Evolutionary conservation across 1,139 yeast species (phyloP).

Genomic region (Trichomonascaceae sp.): DNA sequence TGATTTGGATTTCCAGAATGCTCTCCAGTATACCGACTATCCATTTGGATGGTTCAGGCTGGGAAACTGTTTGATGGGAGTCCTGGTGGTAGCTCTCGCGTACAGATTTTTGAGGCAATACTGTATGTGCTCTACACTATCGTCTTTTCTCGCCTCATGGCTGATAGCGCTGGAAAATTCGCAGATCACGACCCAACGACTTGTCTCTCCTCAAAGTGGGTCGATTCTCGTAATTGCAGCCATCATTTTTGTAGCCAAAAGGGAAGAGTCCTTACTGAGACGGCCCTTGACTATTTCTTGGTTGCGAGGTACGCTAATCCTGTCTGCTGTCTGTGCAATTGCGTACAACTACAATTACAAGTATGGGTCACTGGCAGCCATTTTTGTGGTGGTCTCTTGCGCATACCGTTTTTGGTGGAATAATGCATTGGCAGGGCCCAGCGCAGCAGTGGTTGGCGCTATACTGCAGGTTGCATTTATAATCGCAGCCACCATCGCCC

Average conservation of each 20-base stretch:
- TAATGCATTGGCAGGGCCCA: no score
- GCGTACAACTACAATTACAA: constrained; percentile 29
- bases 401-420: constrained; percentile 37
- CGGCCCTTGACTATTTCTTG: constrained; percentile 28
- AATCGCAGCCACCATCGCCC: constrained; percentile 34
- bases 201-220: neutral
- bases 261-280: neutral
- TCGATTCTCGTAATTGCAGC: constrained; percentile 1
- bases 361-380: constrained; percentile 35
- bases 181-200: constrained; percentile 24
- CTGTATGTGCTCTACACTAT: constrained; percentile 29
- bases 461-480: constrained; percentile 28
- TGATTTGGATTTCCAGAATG: constrained; percentile 17
- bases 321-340: constrained; percentile 40
- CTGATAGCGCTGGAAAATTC: constrained; percentile 43
- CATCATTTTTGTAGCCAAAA: neutral
- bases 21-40: constrained; percentile 23
- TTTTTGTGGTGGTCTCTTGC: constrained; percentile 37
- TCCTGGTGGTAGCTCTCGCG: constrained; percentile 32
- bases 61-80: constrained; percentile 41
- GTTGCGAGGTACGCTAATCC: constrained; percentile 35
- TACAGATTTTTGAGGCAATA: constrained; percentile 38
- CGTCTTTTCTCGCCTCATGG: constrained; percentile 34
- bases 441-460: constrained; percentile 50
- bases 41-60: constrained; percentile 29